Base-by-base conservation (phyloP, 805 yeast species). In the Monosporozyma unispora region DNA sequence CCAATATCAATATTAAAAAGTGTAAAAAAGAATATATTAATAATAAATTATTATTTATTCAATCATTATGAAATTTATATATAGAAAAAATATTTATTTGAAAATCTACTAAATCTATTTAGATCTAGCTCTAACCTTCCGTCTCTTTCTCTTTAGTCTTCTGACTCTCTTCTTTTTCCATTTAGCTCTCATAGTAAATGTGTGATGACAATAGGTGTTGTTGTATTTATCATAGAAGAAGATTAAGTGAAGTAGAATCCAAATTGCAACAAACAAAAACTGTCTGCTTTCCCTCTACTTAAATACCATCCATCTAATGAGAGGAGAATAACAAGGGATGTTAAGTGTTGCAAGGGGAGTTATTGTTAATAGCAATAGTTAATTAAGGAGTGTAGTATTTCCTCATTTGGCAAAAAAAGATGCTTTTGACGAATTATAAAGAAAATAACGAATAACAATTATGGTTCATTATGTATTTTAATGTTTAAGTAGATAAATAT, bases 111-210 rank as follows among this genome's bases (percentile, higher is more conserved):
- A 70, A 82, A 84, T 79, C 84, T 84, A 86, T 83, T 86, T 86
- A 81, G 96, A 87, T 87, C 98, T 88, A 78, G 98, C 98, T 87
- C 98, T 87, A 71, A 90, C 96, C 96, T 91, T 91, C 97, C 98
- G 96, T 86, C 98, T 87, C 96, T 91, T 91, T 83, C 97, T 88
- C 87, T 91, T 91, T 74, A 91, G 87, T 87, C 98, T 88, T 87
- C 96, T 95, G 88, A 89, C 96, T 96, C 52, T 49, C 54, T 44
- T 44, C 87, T 91, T 91, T 87, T 96, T 91, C 98, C 97, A 90
- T 85, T 90, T 90, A 79, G 86, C 84, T 83, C 95, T 85, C 95
- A 86, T 86, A 68, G 69, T 68, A 8, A 10, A 7, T 38, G 12
- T 39, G n/a, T 21, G 2, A 21, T 39, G n/a, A 18, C 3, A 19